These are phyloP conservation scores for Aspergillus sp. DNA, from an alignment of 2,329 filamentous ascomycete genomes.

Conservation along the genomic window DNA sequence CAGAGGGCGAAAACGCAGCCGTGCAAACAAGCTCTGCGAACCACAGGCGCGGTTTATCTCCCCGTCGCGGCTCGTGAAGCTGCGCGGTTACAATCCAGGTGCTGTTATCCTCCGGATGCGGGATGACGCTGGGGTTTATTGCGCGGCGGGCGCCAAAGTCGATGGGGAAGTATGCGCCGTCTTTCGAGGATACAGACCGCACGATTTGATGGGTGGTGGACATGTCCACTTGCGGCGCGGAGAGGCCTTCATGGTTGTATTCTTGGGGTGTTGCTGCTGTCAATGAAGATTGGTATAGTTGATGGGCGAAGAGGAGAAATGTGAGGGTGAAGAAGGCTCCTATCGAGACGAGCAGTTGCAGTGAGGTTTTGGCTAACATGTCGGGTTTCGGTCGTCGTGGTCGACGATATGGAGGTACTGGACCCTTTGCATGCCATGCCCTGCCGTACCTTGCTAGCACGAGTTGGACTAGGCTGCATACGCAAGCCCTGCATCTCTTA, in stretches of 20 bases:
- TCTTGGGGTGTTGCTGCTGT: not conserved
- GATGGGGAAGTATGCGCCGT: constrained; percentile 56
- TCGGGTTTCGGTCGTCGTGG: not conserved
- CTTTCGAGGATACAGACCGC: constrained; percentile 52
- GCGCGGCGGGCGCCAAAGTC: constrained; percentile 49
- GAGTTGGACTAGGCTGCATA: not conserved
- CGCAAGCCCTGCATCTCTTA: not conserved
- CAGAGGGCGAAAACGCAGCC: constrained; percentile 46
- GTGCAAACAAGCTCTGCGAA: constrained; percentile 56
- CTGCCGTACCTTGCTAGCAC: not conserved
- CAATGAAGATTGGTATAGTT: not conserved
- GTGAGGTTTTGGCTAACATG: not conserved
- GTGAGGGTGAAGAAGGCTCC: not conserved
- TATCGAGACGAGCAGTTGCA: not conserved
- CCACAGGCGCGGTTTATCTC: constrained; percentile 29
- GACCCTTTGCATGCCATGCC: no score
- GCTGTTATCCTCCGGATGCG: constrained; percentile 55
- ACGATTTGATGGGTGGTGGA: constrained; percentile 38
- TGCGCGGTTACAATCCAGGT: constrained; percentile 60
- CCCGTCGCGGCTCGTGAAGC: constrained; percentile 35
- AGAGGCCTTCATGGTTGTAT: not conserved
- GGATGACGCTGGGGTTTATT: constrained; percentile 63
- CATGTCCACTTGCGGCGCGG: not conserved
- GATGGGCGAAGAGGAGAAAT: not conserved
- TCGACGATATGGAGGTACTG: not conserved